phyloP scores from a whole-genome alignment of 768 basidiomycete species.

The Collybia sordida region DNA sequence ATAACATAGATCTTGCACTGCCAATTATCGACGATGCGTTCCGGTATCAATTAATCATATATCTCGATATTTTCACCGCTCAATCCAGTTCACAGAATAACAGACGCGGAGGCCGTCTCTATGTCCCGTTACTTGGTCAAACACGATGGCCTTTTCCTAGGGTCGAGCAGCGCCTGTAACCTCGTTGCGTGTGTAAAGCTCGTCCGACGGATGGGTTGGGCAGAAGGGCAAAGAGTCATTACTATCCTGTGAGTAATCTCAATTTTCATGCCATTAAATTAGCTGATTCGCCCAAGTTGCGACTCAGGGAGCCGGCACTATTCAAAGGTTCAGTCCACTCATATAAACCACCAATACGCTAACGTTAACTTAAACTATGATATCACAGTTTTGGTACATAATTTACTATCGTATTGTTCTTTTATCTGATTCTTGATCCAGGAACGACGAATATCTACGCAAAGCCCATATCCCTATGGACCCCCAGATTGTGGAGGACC shows the following conservation, averaged over 20 bases:
- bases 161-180: conserved; percentile 96
- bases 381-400: conserved; percentile 44
- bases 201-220: conserved; percentile 67
- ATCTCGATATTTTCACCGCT: neutral
- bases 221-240: conserved; percentile 68
- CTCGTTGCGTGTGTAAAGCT: conserved; percentile 89
- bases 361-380: neutral
- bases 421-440: conserved; percentile 10
- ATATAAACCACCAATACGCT: neutral
- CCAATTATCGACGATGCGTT: conserved; percentile 89
- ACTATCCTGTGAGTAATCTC: conserved; percentile 72
- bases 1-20: conserved; percentile 84
- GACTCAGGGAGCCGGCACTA: conserved; percentile 93
- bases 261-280: neutral
- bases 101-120: conserved; percentile 90
- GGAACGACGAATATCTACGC: conserved; percentile 56
- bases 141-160: conserved; percentile 90
- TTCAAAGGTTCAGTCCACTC: conserved; percentile 63
- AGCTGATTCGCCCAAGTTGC: conserved; percentile 45
- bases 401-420: neutral
- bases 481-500: conserved; percentile 38
- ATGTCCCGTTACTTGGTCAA: conserved; percentile 94
- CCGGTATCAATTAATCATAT: conserved; percentile 44
- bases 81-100: conserved; percentile 52
- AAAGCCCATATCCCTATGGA: conserved; percentile 45